Percentiles rank a stretch among this genome's conserved stretches.
Conservation (phyloP, 331 rosid genomes). For the Saraca asoca region DNA sequence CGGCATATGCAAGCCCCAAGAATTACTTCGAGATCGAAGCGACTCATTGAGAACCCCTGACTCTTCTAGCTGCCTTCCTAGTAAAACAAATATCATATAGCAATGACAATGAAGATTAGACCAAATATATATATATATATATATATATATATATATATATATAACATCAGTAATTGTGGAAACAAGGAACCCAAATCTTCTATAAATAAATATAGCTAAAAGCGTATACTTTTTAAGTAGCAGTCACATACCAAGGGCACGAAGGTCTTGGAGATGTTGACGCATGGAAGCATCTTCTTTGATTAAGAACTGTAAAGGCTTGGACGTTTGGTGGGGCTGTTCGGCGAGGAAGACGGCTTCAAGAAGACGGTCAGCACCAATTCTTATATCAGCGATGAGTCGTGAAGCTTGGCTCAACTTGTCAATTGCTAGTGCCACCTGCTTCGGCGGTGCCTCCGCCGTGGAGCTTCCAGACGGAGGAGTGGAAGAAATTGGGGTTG, state of each 20-base stretch:
- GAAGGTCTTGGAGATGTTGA: conserved; percentile 78
- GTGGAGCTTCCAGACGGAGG: conserved; percentile 36
- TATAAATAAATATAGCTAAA: neutral
- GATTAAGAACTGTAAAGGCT: conserved; percentile 63
- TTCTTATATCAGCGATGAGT: conserved; percentile 76
- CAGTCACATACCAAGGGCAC: conserved; percentile 57
- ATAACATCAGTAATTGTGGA: too few relatives aligned
- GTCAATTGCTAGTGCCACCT: conserved; percentile 85
- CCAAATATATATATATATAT: too few relatives aligned
- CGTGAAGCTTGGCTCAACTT: conserved; percentile 77
- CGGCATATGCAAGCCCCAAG: conserved; percentile 97
- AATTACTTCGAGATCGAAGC: conserved; percentile 73
- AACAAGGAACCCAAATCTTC: neutral
- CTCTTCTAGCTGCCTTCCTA: conserved; percentile 88
- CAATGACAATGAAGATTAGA: too few relatives aligned
- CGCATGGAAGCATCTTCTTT: conserved; percentile 89
- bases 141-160: too few relatives aligned
- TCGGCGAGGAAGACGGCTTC: conserved; percentile 76
- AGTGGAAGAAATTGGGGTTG: conserved; percentile 35
- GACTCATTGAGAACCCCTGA: conserved; percentile 85
- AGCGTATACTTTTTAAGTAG: neutral
- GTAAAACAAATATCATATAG: conserved; percentile 12
- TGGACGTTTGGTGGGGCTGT: conserved; percentile 73
- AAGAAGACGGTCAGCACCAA: conserved; percentile 86
- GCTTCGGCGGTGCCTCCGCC: conserved; percentile 90